phyloP scores from a whole-genome alignment of 2,329 filamentous ascomycete genomes.

The Fusarium poae region DNA sequence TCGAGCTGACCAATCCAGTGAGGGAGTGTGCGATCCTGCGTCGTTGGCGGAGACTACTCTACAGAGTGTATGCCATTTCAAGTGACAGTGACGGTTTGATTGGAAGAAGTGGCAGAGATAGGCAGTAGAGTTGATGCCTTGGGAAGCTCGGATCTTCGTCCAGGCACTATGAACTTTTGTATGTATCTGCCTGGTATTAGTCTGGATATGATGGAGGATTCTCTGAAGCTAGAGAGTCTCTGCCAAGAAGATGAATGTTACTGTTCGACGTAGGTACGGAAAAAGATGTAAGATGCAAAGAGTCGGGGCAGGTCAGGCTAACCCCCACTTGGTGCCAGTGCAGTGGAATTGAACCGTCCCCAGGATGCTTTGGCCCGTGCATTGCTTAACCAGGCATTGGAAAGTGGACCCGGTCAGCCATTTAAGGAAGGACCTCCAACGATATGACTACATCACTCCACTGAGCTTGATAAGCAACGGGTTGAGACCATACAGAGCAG shows the following conservation, averaged over 20 bases:
- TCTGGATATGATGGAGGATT: not conserved
- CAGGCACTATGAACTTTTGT: not conserved
- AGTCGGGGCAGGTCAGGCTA: not conserved
- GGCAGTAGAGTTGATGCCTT: conserved; percentile 20
- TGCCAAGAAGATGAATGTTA: not conserved
- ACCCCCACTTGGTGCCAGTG: conserved; percentile 9
- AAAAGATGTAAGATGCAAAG: conserved; percentile 5
- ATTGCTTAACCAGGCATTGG: conserved; percentile 10
- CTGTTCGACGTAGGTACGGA: not conserved
- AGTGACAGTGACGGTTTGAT: conserved; percentile 2
- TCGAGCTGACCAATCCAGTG: conserved; percentile 23
- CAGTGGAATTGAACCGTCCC: conserved; percentile 13
- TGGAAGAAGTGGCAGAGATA: not conserved
- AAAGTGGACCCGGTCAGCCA: conserved; percentile 23
- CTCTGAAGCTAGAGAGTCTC: not conserved
- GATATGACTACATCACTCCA: conserved; percentile 6
- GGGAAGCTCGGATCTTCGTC: not conserved
- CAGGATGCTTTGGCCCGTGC: conserved; percentile 21
- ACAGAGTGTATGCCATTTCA: conserved; percentile 6
- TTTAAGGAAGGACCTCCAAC: conserved; percentile 30
- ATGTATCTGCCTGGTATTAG: not conserved
- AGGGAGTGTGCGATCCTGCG: not conserved
- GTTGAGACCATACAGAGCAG: not conserved
- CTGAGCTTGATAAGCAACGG: conserved; percentile 1
- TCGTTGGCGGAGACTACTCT: conserved; percentile 11